phyloP scores from a whole-genome alignment of 305 asterid species.

The Ajuga reptans region DNA sequence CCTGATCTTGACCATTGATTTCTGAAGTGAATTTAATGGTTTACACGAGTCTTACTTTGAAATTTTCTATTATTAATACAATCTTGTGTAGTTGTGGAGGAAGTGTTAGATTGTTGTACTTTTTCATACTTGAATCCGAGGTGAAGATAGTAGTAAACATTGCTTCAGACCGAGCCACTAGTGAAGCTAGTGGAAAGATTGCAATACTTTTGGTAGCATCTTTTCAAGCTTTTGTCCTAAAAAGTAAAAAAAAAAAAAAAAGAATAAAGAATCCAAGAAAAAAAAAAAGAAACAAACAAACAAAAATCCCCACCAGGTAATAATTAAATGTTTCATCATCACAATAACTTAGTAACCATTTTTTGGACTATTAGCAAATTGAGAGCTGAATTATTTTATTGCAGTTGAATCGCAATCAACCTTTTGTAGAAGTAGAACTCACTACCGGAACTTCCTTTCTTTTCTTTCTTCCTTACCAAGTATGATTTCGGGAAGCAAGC shows the following conservation, averaged over 20 bases:
- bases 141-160: background rate
- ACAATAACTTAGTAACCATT: background rate
- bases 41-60: background rate
- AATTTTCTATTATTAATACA: background rate
- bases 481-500: background rate
- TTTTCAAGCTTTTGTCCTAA: background rate
- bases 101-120: background rate
- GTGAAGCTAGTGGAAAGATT: background rate
- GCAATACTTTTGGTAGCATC: background rate
- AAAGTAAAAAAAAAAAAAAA: no score
- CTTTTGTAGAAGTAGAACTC: background rate
- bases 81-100: background rate
- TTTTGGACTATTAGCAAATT: background rate
- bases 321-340: background rate
- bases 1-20: background rate
- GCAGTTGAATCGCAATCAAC: background rate
- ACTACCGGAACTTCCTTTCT: background rate
- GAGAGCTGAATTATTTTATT: constrained; percentile 1
- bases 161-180: background rate
- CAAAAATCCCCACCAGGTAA: background rate
- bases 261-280: no score
- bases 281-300: no score
- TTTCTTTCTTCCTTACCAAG: background rate
- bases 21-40: background rate
- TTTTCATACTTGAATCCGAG: background rate